These are phyloP conservation scores for Novakomyces olei DNA, from an alignment of 805 yeast genomes.

Conservation along the genomic window DNA sequence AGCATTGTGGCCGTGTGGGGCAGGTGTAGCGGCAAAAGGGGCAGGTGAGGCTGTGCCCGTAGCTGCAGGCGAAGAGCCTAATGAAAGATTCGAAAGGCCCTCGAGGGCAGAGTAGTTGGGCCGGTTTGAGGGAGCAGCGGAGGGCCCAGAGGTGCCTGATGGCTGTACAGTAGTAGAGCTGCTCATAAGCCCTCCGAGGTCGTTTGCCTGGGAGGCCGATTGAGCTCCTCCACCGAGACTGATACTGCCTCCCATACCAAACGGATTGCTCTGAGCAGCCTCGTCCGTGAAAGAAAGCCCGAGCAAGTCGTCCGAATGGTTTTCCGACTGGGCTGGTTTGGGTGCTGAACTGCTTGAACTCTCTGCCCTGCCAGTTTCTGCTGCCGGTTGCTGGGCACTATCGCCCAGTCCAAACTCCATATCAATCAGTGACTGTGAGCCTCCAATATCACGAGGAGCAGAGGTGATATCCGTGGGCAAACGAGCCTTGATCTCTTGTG, in stretches of 20 bases:
- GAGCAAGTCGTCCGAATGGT: neutral
- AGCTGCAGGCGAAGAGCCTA: neutral
- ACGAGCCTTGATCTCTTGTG: neutral
- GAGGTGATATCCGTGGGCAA: neutral
- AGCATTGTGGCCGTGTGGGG: neutral
- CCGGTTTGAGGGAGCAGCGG: neutral
- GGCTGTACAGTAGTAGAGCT: too few species aligned
- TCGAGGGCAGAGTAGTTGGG: neutral
- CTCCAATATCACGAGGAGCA: neutral
- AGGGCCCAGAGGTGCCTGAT: neutral
- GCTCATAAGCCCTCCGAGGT: too few species aligned
- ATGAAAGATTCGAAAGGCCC: neutral
- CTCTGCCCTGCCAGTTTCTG: too few species aligned
- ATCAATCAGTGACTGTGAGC: neutral
- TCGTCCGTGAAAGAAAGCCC: neutral
- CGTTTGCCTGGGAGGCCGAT: too few species aligned
- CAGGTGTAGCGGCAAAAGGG: neutral
- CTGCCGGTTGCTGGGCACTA: neutral
- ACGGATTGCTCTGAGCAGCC: neutral
- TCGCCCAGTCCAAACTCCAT: neutral
- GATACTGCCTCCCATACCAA: neutral
- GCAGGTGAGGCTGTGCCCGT: neutral
- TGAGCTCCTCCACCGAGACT: neutral
- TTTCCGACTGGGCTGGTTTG: neutral
- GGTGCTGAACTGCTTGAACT: neutral